These are phyloP conservation scores for Eimeria praecox DNA, from an alignment of 169 alveolate genomes.

Conservation along the genomic window DNA sequence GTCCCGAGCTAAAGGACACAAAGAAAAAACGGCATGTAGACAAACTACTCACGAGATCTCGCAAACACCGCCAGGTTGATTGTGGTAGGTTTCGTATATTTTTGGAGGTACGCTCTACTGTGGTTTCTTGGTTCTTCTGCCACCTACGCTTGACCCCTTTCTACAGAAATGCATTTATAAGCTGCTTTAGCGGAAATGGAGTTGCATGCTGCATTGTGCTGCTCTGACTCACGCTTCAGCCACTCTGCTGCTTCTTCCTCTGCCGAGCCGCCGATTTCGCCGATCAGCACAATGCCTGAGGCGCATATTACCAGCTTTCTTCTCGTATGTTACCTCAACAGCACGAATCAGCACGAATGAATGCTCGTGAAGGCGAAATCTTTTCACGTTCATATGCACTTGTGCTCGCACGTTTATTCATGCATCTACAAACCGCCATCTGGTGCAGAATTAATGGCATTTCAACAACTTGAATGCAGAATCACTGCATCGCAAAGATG, in stretches of 20 bases:
- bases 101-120: neutral
- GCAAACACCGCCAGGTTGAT: neutral
- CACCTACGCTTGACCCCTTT: neutral
- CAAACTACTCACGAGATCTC: neutral
- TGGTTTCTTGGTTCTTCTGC: neutral
- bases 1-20: neutral
- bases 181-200: neutral
- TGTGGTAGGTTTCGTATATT: neutral
- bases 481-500: neutral
- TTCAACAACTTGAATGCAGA: no score
- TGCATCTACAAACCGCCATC: neutral
- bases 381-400: neutral
- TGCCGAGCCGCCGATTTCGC: constrained; percentile 99
- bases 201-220: neutral
- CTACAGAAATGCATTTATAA: neutral
- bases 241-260: constrained; percentile 99
- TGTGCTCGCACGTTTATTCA: neutral
- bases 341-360: neutral
- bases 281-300: constrained; percentile 96
- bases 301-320: neutral
- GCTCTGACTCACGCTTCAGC: constrained; percentile 89
- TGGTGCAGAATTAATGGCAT: neutral
- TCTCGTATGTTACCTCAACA: neutral
- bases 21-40: no score
- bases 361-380: neutral